Conservation (phyloP, 2,329 filamentous ascomycete genomes). For the Fusarium continuum region DNA sequence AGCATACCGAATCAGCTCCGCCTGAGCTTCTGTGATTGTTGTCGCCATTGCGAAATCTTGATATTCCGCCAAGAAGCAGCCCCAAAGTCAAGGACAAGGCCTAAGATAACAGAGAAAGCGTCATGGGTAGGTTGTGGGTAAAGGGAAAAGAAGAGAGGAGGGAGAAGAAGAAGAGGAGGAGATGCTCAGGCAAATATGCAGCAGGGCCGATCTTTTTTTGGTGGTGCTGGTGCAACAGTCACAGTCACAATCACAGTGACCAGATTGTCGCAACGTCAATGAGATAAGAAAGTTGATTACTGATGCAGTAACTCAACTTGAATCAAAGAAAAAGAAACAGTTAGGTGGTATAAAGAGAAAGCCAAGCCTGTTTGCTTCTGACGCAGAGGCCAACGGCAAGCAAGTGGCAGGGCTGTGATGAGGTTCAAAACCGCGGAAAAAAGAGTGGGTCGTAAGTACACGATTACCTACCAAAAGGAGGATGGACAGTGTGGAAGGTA, state of each 20-base stretch:
- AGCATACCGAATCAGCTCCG: constrained; percentile 65
- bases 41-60: constrained; percentile 46
- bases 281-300: neutral
- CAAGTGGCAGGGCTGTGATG: constrained; percentile 34
- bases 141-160: constrained; percentile 3
- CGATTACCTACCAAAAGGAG: too few species aligned
- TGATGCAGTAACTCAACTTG: neutral
- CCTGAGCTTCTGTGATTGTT: constrained; percentile 60
- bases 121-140: constrained; percentile 36
- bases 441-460: constrained; percentile 34
- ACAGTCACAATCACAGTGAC: constrained; percentile 17
- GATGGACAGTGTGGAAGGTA: neutral
- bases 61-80: constrained; percentile 26
- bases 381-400: constrained; percentile 31
- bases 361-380: constrained; percentile 36
- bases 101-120: constrained; percentile 36
- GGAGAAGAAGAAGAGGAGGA: constrained; percentile 3
- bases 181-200: constrained; percentile 26
- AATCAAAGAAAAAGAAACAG: constrained; percentile 10
- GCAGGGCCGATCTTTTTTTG: constrained; percentile 20
- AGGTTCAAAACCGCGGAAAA: constrained; percentile 41
- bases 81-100: constrained; percentile 32
- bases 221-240: constrained; percentile 14
- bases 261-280: constrained; percentile 15
- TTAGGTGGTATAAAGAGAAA: constrained; percentile 22